A percentile compares a stretch with the other conserved stretches of the same genome.
Conservation (phyloP, 768 basidiomycete genomes). For the Lactifluus echinatus region DNA sequence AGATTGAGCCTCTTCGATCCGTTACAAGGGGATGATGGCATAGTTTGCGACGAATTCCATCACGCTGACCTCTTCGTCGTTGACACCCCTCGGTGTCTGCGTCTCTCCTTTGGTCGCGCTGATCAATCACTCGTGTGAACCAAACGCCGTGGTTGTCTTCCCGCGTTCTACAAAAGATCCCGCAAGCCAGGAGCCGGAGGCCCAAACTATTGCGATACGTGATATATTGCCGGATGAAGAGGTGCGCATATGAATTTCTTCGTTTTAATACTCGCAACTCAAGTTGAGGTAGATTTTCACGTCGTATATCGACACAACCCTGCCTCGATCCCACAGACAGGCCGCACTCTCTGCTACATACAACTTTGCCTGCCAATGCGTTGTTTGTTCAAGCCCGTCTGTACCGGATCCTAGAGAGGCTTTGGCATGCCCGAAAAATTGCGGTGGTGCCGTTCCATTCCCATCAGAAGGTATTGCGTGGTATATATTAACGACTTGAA, state of each 20-base stretch:
- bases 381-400: constrained; percentile 36
- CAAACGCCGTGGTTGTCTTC: constrained; percentile 89
- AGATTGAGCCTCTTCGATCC: neutral
- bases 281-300: constrained; percentile 51
- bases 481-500: neutral
- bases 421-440: constrained; percentile 59
- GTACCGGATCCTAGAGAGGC: constrained; percentile 59
- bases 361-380: constrained; percentile 66
- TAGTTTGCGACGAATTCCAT: constrained; percentile 92
- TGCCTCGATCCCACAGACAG: constrained; percentile 50
- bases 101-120: constrained; percentile 74
- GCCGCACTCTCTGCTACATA: constrained; percentile 61
- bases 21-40: neutral
- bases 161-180: constrained; percentile 42
- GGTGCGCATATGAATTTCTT: constrained; percentile 32
- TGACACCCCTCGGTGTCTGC: constrained; percentile 78
- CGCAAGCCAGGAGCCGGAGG: constrained; percentile 41
- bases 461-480: constrained; percentile 47
- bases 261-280: neutral
- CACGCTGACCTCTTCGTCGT: constrained; percentile 66
- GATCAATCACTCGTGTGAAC: constrained; percentile 82
- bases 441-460: constrained; percentile 53
- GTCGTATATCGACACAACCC: constrained; percentile 78
- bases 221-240: constrained; percentile 60
- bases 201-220: constrained; percentile 68